These are phyloP conservation scores for Stephania yunnanensis DNA, from an alignment of 164 flowering plant genomes.

Conservation along the genomic window DNA sequence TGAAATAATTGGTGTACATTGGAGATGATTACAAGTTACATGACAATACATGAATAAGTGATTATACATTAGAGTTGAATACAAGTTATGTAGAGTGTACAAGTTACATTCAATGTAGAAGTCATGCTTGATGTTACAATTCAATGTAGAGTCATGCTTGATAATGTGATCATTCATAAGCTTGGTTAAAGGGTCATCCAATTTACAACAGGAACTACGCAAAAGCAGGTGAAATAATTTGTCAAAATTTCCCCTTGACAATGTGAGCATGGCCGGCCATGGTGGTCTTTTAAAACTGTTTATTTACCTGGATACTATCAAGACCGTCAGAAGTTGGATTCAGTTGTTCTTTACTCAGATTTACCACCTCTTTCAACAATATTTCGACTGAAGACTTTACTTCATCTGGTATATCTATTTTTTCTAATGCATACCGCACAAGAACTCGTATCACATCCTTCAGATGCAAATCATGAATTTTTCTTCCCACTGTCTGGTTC, in stretches of 20 bases:
- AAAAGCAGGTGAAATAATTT: not conserved
- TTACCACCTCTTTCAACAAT: conserved; percentile 43
- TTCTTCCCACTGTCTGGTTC: conserved; percentile 36
- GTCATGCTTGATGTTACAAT: too few relatives aligned
- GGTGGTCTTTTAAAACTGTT: not conserved
- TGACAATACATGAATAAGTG: too few relatives aligned
- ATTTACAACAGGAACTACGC: too few relatives aligned
- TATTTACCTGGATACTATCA: not conserved
- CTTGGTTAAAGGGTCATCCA: too few relatives aligned
- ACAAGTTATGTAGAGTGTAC: too few relatives aligned
- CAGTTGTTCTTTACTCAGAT: conserved; percentile 26
- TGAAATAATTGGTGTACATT: too few relatives aligned
- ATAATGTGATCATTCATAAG: too few relatives aligned
- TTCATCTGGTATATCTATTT: conserved; percentile 43
- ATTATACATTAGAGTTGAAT: too few relatives aligned
- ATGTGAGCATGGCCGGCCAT: not conserved
- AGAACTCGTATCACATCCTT: conserved; percentile 47
- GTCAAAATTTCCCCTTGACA: not conserved
- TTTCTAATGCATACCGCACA: conserved; percentile 41
- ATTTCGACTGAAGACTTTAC: conserved; percentile 37
- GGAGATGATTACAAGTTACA: too few relatives aligned
- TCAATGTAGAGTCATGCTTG: too few relatives aligned
- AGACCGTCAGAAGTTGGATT: not conserved
- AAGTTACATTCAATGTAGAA: too few relatives aligned
- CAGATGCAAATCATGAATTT: conserved; percentile 33